phyloP scores from a whole-genome alignment of 192 early-diverging fungal species.

The Anaeromyces robustus region DNA sequence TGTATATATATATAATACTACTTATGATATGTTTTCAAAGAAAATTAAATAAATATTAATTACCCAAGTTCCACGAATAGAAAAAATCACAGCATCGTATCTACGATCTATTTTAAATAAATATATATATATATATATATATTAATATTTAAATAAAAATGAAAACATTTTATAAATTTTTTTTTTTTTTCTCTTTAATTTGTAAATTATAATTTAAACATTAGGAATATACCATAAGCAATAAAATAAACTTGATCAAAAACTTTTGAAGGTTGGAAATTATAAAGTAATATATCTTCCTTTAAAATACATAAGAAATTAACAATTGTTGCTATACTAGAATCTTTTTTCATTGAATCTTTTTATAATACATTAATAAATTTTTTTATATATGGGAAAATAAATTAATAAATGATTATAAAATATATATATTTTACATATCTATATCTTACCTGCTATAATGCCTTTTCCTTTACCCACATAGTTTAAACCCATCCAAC shows the following conservation, averaged over 20 bases:
- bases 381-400: too few species aligned
- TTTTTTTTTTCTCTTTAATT: too few species aligned
- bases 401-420: too few species aligned
- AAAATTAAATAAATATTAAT: neutral
- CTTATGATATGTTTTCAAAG: too few species aligned
- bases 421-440: neutral
- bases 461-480: neutral
- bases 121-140: neutral
- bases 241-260: neutral
- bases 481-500: neutral
- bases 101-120: neutral
- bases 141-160: neutral
- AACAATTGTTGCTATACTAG: neutral
- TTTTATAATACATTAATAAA: too few species aligned
- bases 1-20: too few species aligned
- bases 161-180: too few species aligned
- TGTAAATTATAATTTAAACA: neutral
- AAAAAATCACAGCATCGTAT: neutral
- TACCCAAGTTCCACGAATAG: conserved; percentile 3
- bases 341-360: neutral
- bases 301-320: neutral
- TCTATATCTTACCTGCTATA: neutral
- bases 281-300: neutral
- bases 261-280: neutral
- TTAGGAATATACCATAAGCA: neutral